Conservation (phyloP, 768 basidiomycete species). For the Tylopilus vinaceipallidus region DNA sequence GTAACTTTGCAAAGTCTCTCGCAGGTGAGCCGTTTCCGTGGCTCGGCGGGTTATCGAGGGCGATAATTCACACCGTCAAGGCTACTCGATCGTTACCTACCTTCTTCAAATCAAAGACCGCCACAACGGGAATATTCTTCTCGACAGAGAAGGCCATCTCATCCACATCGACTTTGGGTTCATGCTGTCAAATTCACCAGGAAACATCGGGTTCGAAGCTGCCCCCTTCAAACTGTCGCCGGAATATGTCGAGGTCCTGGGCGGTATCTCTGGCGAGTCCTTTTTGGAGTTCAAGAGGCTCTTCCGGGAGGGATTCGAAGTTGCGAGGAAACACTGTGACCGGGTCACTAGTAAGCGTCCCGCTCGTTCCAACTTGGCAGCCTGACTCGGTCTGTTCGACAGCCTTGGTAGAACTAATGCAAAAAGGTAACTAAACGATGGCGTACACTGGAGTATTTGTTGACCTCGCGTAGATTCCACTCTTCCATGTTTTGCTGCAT, state of each 20-base stretch:
- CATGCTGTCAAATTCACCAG: slow-evolving; percentile 95
- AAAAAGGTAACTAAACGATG: slow-evolving; percentile 62
- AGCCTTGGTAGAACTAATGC: slow-evolving; percentile 96
- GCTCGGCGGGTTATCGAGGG: neutral
- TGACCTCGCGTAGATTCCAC: slow-evolving; percentile 61
- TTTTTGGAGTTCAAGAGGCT: slow-evolving; percentile 83
- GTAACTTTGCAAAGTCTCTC: slow-evolving; percentile 90
- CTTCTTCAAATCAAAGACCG: slow-evolving; percentile 97
- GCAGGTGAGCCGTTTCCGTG: slow-evolving; percentile 49
- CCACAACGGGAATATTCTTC: slow-evolving; percentile 96
- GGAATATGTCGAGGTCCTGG: slow-evolving; percentile 95
- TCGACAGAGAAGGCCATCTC: slow-evolving; percentile 92
- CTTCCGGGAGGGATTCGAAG: slow-evolving; percentile 93
- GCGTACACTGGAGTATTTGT: neutral
- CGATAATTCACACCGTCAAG: slow-evolving; percentile 34
- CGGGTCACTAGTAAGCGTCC: slow-evolving; percentile 78
- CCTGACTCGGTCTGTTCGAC: slow-evolving; percentile 11
- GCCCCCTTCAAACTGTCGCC: slow-evolving; percentile 95
- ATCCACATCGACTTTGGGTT: slow-evolving; percentile 99
- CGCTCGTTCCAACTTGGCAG: neutral
- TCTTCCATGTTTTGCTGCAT: slow-evolving; percentile 86
- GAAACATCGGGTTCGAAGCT: slow-evolving; percentile 98
- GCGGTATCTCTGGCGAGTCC: slow-evolving; percentile 72
- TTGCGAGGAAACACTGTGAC: slow-evolving; percentile 93
- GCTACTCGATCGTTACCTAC: slow-evolving; percentile 95